Evolutionary conservation across 1,139 yeast species (phyloP), one percentile per base, ranked within the genome.

Genomic region (Kurtzmaniella natalensis): DNA sequence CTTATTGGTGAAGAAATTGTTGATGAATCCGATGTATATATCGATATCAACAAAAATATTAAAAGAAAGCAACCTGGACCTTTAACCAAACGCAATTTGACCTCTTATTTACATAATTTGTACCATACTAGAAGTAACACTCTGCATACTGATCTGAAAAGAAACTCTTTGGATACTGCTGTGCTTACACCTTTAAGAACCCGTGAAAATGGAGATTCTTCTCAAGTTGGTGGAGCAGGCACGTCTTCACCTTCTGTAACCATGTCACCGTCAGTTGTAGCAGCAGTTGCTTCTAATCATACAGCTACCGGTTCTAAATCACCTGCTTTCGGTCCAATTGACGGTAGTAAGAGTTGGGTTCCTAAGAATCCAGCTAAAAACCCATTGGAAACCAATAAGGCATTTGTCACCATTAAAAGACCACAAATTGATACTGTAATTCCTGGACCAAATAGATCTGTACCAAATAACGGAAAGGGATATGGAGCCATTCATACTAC

Each of bases 1-100:
- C 71, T 92, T 47, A 92, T 92, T 59, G 98, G 98, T 37, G 97
- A 92, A 58, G 98, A 92, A 57, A 92, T 92, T 50, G 89, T 92
- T 33, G 98, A 92, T 55, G 98, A 92, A 58, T 79, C 89, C n/a
- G 98, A 92, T 55, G 97, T 89, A 18, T 89, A 84, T 53, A 76
- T 89, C 39, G 96, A 88, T 59, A 85, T 89, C 43, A 88, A 87
- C 57, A 84, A 84, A 46, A 84, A 86, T 47, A 87, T 88, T 51
- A 83, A 82, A 54, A 71, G 95, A 48, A 72, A 76, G 22, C 79
- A 79, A 44, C 96, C 96, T 1, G 95, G 95, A 2, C 96, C 96
- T 1, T 65, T 87, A 42, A 71, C 85, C 13, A 83, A 81, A 53
- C 68, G 88, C 46, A 80, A 81, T 49, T 69, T 81, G 45, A 74